Conservation (phyloP, 306 rosid genomes). For the Aeschynomene evenia region DNA sequence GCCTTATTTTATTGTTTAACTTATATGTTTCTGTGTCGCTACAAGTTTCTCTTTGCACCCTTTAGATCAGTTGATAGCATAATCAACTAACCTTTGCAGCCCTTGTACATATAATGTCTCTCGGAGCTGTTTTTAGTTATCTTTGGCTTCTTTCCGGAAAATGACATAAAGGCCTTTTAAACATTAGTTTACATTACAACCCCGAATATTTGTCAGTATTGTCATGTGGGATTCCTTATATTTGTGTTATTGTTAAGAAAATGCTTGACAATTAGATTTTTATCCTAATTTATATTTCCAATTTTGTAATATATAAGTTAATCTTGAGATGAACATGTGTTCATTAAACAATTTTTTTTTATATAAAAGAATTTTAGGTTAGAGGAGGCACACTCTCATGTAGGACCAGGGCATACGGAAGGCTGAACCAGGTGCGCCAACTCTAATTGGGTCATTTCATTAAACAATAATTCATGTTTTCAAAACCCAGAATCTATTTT, state of each 20-base stretch:
- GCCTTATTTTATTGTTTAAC: not conserved
- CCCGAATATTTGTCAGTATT: constrained; percentile 4
- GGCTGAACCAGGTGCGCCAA: too few relatives aligned
- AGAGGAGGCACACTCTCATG: too few relatives aligned
- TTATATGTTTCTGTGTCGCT: constrained; percentile 27
- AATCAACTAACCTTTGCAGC: constrained; percentile 27
- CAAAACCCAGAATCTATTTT: too few relatives aligned
- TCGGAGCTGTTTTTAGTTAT: not conserved
- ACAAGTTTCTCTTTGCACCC: not conserved
- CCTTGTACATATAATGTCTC: constrained; percentile 23
- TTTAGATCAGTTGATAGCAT: constrained; percentile 32
- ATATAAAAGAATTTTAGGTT: too few relatives aligned
- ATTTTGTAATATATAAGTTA: too few relatives aligned
- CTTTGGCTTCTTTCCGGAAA: not conserved
- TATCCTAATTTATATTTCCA: too few relatives aligned
- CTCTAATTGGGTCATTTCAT: too few relatives aligned
- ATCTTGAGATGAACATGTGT: too few relatives aligned
- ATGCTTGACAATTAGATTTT: too few relatives aligned
- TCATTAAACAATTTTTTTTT: too few relatives aligned
- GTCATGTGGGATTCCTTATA: not conserved
- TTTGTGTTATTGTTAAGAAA: not conserved
- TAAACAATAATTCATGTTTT: too few relatives aligned
- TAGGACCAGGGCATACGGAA: too few relatives aligned
- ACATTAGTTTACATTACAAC: constrained; percentile 13
- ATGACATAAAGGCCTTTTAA: not conserved